Base-by-base conservation (phyloP, 2,329 filamentous ascomycete species). In the Fusarium sp. region DNA sequence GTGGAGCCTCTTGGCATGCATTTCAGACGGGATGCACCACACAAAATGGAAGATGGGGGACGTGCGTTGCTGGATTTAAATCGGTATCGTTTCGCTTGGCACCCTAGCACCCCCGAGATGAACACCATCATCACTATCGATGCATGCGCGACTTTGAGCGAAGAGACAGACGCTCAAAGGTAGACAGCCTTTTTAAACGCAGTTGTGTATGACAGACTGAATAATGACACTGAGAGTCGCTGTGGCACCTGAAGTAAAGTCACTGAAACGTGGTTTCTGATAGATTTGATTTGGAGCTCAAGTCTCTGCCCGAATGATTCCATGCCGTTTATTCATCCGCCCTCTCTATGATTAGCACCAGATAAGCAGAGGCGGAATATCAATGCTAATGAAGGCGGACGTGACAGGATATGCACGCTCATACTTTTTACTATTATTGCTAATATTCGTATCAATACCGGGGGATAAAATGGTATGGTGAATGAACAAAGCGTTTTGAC, bases 81-180 rank as follows among this genome's bases (percentile, higher is more conserved):
- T 75, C 70, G 70, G 69, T 59, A 49, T 63, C 72, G 73, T 75
- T 74, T 75, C 67, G 66, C 73, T 72, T 74, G 73, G 70, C 66
- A 73, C 52, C 67, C 26, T 54, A 54, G 49, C 49, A 38, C 35
- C 49, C 44, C 65, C 63, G 62, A 73, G 72, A 75, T 75, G 69
- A 73, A 66, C 73, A 75, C 72, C 62, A 60, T 52, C 57, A 58
- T 52, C 57, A 58, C 48, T 41, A 52, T 57, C 49, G 42, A 55
- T 68, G 65, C 65, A 67, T 73, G 69, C 69, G 71, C 71, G 71
- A 74, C 71, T 74, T 74, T 72, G 33, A 33, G 33, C 33, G 12
- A 33, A 33, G 33, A 33, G 33, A 14, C 33, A 33, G 33, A 33
- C 12, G 58, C 38, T 41, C 39, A 38, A 24, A 26, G 13, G 35